Base-by-base conservation (phyloP, 495 filamentous ascomycete species). In the Penicillium goetzii region DNA sequence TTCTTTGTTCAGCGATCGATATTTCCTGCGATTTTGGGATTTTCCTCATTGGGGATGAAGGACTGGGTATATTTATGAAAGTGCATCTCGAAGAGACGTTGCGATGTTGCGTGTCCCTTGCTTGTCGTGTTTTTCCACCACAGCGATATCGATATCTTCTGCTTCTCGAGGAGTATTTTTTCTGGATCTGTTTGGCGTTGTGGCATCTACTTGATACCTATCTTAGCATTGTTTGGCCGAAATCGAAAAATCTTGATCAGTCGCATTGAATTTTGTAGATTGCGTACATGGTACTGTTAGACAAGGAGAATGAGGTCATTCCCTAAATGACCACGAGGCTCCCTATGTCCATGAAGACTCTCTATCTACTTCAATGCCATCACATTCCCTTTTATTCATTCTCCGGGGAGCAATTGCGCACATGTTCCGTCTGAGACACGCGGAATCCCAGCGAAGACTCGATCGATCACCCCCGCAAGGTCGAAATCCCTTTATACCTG, bases 181-280 rank as follows among this genome's bases (percentile, higher is more conserved):
- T 61, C 52, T 19, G 26, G 56, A 47, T 57, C 50, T 58, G 36
- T 23, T 32, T 15, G 62, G 68, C 60, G 64, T 62, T 68, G n/a
- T 60, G 58, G 62, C 51, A 62, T 64, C 53, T 62, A n/a, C 21
- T 67, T 67, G 60, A 70, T 69, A 72, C 67, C 64, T 70, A 70
- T 68, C 62, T 62, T 70, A 70, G 59, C 53, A 67, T 62, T 59
- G 26, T 50, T 60, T 33, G 56, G 19, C 57, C 34, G 26, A 58
- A 61, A 61, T 38, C 50, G 59, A 15, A 51, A 45, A 32, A 28
- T 53, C 30, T 17, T 32, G 49, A 52, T 61, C 9, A 40, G 12
- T n/a, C 2, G 45, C 11, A 30, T 8, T 10, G 3, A 26, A 15
- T 34, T 49, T 30, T 32, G 15, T 58, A 15, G 15, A 17, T 21